Base-by-base conservation (phyloP, 352 stramenopile species). In the Globisporangium camurandrum region DNA sequence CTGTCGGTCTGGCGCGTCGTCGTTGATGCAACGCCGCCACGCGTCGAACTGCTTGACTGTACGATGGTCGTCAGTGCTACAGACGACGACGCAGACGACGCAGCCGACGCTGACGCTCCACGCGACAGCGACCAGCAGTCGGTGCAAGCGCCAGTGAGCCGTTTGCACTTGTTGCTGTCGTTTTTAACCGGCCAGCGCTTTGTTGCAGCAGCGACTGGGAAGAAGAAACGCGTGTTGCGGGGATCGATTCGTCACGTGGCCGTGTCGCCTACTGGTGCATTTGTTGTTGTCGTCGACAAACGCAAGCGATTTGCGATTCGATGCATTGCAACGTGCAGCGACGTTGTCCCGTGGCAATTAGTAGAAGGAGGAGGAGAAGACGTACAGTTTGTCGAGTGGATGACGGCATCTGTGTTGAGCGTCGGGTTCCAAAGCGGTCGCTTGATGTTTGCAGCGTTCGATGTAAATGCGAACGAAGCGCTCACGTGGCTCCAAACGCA, bases 1-100 rank as follows among this genome's bases (percentile, higher is more conserved):
- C 39, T 90, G 26, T 88, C 68, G 49, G 74, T 86, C 16, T 90
- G 78, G 78, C 67, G 62, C 42, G 49, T 90, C 19, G 20, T 30
- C 9, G 56, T 62, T 3, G 57, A 47, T 26, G 74, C 30, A 34
- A 34, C 9, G 14, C 8, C 72, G 43, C 64, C 82, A 17, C 57
- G 68, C 30, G 61, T 60, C 1, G 75, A 88, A 31, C 36, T 90
- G 33, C 51, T 88, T 23, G 78, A 90, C 45, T 84, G 69, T 46
- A 86, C 75, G 16, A 85, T 90, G 60, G 58, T 88, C 1, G 28
- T 84, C 14, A 71, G 57, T 22, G 8, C 30, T 16, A 34, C 9
- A 16, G 30, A 34, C 30, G 30, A 34, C 30, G 30, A 16, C 14
- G 30, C 30, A n/a, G n/a, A n/a, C n/a, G n/a, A 59, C 46, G n/a